Evolutionary conservation across 768 basidiomycete species (phyloP), one percentile per base, ranked within the genome.

Genomic region (Cystoderma amianthinum): DNA sequence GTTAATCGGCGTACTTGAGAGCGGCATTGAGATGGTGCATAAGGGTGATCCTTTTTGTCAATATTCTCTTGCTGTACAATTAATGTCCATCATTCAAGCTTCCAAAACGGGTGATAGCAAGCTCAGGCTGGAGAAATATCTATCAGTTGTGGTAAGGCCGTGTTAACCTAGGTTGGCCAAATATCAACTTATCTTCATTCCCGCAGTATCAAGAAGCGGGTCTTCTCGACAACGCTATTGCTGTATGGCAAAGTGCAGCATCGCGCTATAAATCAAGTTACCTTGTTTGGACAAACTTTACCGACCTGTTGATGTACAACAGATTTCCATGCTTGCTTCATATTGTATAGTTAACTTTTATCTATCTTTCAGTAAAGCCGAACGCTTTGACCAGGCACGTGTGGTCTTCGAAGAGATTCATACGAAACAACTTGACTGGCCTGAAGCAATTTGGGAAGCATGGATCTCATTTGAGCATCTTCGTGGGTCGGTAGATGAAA

Each of bases 361-460:
- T n/a, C 28, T 35, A 11, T 6, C 30, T 13, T 23, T 33, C 49
- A 80, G 80, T 49, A 76, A 76, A 55, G 61, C 71, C 24, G 68
- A 72, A 44, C 66, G 65, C 48, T 63, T 78, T 39, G 71, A 78
- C 12, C 64, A 74, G 35, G 85, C 85, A 2, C 78, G 91, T 30
- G 65, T 71, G 17, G 63, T 78, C 5, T 95, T 89, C 57, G 60
- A 65, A 32, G 78, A 82, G 44, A 67, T 86, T 3, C 74, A 80
- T 20, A 65, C 69, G 33, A 85, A 85, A 56, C 77, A 82, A 38
- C 51, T 98, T 28, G 95, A 99, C 60, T 98, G 93, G 85, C 93
- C 96, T 0, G 95, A 99, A 59, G 85, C 83, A 7, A 66, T 98
- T 5, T 95, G 89, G 82, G 89, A 93, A 42, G 83, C 87, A 1